Percentiles rank a stretch among this genome's conserved stretches.
These are phyloP conservation scores for Erythrophleum fordii DNA, from an alignment of 306 rosid genomes.

Conservation along the genomic window DNA sequence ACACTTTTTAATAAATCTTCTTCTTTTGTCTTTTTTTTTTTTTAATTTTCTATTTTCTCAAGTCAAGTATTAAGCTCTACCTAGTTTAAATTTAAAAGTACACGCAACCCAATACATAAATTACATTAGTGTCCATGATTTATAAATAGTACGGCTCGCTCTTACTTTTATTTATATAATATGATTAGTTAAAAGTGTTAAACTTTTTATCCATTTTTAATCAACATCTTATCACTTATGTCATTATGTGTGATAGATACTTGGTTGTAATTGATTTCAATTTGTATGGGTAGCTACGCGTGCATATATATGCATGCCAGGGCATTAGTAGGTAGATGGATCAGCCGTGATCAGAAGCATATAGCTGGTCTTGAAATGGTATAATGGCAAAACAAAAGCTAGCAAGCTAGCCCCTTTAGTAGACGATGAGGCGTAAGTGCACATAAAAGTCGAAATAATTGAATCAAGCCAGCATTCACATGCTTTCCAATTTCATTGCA, in stretches of 20 bases:
- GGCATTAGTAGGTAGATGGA: not conserved
- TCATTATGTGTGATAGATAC: not conserved
- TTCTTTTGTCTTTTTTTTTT: too few relatives aligned
- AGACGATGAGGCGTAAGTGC: not conserved
- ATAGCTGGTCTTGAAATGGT: not conserved
- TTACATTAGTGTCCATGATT: too few relatives aligned
- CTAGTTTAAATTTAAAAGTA: too few relatives aligned
- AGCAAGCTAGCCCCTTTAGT: not conserved
- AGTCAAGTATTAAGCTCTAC: too few relatives aligned
- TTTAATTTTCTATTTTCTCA: too few relatives aligned
- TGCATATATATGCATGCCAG: not conserved
- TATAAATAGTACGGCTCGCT: too few relatives aligned
- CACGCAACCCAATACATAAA: too few relatives aligned
- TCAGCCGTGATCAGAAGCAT: not conserved
- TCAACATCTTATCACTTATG: too few relatives aligned
- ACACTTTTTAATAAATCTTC: too few relatives aligned
- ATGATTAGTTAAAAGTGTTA: too few relatives aligned
- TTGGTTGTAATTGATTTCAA: not conserved
- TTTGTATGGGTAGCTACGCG: not conserved
- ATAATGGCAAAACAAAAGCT: not conserved
- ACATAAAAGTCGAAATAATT: not conserved
- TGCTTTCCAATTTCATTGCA: not conserved
- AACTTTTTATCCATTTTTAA: too few relatives aligned
- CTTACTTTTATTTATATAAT: too few relatives aligned
- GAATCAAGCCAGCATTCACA: constrained; percentile 21